phyloP scores from a whole-genome alignment of 2,329 filamentous ascomycete genomes.

The Anisogramma anomala region DNA sequence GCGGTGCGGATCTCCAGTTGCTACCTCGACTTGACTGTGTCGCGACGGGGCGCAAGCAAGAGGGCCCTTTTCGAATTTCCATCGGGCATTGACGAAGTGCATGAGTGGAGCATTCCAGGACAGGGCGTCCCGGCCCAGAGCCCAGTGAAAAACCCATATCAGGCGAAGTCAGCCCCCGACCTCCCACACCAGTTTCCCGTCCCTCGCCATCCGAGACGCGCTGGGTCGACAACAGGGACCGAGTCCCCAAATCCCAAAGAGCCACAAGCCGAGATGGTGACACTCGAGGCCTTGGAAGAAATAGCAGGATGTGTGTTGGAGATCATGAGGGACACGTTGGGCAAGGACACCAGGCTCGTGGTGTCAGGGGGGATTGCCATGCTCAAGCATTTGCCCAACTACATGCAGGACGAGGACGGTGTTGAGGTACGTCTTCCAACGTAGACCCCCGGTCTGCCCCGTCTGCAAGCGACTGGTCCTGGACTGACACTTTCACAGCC shows the following conservation, averaged over 20 bases:
- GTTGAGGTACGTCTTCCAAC: slow-evolving; percentile 6
- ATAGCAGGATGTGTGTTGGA: slow-evolving; percentile 12
- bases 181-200: neutral
- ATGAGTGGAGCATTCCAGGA: slow-evolving; percentile 10
- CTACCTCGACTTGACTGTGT: no score
- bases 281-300: slow-evolving; percentile 10
- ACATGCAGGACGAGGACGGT: slow-evolving; percentile 3
- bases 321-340: slow-evolving; percentile 14
- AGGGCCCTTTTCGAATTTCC: slow-evolving; percentile 13
- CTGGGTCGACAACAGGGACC: neutral
- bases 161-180: neutral
- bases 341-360: slow-evolving; percentile 8
- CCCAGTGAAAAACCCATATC: slow-evolving; percentile 11
- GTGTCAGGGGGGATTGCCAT: slow-evolving; percentile 12
- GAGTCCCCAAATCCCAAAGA: neutral
- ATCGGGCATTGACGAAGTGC: slow-evolving; percentile 14
- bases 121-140: slow-evolving; percentile 9
- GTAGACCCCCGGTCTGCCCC: neutral
- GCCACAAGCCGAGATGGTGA: slow-evolving; percentile 1
- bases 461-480: no score
- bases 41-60: no score
- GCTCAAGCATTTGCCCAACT: slow-evolving; percentile 8
- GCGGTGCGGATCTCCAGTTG: no score
- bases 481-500: slow-evolving; percentile 7
- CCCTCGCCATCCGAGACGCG: neutral